These are phyloP conservation scores for Melastoma malabathricum DNA, from an alignment of 345 rosid species.

Conservation along the genomic window DNA sequence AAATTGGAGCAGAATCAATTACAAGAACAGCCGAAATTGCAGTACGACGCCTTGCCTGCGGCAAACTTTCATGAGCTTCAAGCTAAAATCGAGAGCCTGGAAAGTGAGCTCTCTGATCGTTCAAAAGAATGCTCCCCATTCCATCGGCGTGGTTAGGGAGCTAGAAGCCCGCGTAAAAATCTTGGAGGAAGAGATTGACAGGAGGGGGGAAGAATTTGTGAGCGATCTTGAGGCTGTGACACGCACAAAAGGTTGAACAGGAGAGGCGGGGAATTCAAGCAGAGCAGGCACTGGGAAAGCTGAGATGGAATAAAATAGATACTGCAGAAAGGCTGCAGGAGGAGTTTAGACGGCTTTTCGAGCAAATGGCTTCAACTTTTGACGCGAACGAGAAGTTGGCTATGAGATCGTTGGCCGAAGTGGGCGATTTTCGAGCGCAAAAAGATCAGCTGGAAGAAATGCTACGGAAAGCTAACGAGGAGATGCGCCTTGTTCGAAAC, in stretches of 20 bases:
- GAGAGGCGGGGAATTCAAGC: constrained; percentile 32
- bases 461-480: constrained; percentile 20
- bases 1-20: too few species aligned
- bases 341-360: constrained; percentile 22
- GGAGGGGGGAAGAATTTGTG: constrained; percentile 16
- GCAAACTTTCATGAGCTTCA: constrained; percentile 13
- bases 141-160: constrained; percentile 10
- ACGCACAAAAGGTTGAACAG: constrained; percentile 18
- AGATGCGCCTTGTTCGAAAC: constrained; percentile 13
- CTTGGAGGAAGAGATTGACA: constrained; percentile 25
- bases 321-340: constrained; percentile 32
- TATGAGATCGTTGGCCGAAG: constrained; percentile 22
- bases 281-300: constrained; percentile 22
- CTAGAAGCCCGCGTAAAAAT: constrained; percentile 14
- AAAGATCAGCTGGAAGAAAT: constrained; percentile 21
- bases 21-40: too few species aligned
- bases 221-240: too few species aligned
- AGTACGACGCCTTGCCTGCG: too few species aligned
- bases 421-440: constrained; percentile 15
- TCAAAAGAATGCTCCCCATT: constrained; percentile 7
- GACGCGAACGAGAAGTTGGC: constrained; percentile 37
- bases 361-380: constrained; percentile 25
- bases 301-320: constrained; percentile 18
- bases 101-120: constrained; percentile 8
- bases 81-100: constrained; percentile 18